Evolutionary conservation across 2,329 filamentous ascomycete genomes (phyloP).

Genomic region (Fusarium sp.): DNA sequence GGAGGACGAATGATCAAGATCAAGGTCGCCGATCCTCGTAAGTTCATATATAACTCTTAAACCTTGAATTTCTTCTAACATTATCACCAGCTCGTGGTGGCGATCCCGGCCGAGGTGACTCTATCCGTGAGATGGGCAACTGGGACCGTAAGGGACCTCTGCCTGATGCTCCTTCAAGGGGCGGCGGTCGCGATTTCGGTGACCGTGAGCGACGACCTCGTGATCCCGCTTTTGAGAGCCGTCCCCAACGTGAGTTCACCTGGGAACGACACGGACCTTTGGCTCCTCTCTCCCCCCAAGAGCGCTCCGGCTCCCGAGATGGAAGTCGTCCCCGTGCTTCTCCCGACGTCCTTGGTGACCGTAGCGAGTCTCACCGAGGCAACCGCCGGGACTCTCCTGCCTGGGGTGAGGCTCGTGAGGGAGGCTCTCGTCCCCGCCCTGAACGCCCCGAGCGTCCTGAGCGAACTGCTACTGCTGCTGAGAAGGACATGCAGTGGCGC

Average conservation of each 20-base stretch:
- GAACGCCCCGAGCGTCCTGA: slow-evolving; percentile 77
- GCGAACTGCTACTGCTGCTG: slow-evolving; percentile 85
- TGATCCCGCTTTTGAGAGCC: slow-evolving; percentile 71
- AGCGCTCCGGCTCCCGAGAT: slow-evolving; percentile 64
- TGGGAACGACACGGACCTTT: slow-evolving; percentile 97
- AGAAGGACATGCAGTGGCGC: slow-evolving; percentile 95
- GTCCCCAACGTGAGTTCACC: slow-evolving; percentile 78
- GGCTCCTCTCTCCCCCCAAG: slow-evolving; percentile 74
- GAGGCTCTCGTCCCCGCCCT: slow-evolving; percentile 81
- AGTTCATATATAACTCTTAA: slow-evolving; percentile 53
- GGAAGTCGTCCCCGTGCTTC: slow-evolving; percentile 66
- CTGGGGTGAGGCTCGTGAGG: slow-evolving; percentile 81
- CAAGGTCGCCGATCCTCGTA: slow-evolving; percentile 98
- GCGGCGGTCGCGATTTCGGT: slow-evolving; percentile 66
- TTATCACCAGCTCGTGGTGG: slow-evolving; percentile 81
- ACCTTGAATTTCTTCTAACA: slow-evolving; percentile 53
- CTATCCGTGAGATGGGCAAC: slow-evolving; percentile 82
- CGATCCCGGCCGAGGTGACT: slow-evolving; percentile 68
- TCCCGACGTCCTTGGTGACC: slow-evolving; percentile 66
- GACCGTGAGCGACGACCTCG: slow-evolving; percentile 77
- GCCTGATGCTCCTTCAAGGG: slow-evolving; percentile 74
- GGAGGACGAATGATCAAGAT: slow-evolving; percentile 91
- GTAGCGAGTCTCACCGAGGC: slow-evolving; percentile 69
- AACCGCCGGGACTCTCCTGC: slow-evolving; percentile 78
- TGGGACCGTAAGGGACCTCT: slow-evolving; percentile 96